These are phyloP conservation scores for Emmonsiellopsis sp. DNA, from an alignment of 2,329 filamentous ascomycete species.

Conservation along the genomic window DNA sequence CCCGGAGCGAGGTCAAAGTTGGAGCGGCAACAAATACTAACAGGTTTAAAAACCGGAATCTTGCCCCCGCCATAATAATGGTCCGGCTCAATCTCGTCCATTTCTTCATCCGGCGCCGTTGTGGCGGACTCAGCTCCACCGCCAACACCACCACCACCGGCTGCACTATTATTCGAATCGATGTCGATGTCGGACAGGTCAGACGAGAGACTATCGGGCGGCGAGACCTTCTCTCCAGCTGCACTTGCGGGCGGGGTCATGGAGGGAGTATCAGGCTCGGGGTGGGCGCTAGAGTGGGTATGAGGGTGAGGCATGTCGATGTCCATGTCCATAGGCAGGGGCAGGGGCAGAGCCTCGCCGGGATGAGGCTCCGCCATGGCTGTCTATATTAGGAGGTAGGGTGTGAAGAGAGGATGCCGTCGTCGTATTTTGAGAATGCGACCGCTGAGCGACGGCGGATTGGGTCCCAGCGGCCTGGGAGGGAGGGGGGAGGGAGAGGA, in stretches of 20 bases:
- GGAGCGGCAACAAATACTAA: conserved; percentile 33
- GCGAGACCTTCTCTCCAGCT: conserved; percentile 36
- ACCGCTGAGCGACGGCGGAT: conserved; percentile 36
- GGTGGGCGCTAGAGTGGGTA: background rate
- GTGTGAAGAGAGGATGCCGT: conserved; percentile 21
- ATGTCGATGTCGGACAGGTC: conserved; percentile 36
- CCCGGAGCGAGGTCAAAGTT: background rate
- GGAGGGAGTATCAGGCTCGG: conserved; percentile 20
- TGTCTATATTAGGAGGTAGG: conserved; percentile 6
- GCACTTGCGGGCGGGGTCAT: conserved; percentile 37
- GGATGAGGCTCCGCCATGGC: conserved; percentile 21
- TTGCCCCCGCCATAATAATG: conserved; percentile 76
- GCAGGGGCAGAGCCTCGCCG: conserved; percentile 1
- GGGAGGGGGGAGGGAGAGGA: conserved; percentile 4
- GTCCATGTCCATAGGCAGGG: background rate
- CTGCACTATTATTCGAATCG: conserved; percentile 20
- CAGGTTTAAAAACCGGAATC: conserved; percentile 87
- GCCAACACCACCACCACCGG: no score
- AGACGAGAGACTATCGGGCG: conserved; percentile 27
- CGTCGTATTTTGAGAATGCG: conserved; percentile 25
- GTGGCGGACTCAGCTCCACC: conserved; percentile 12
- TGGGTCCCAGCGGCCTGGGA: conserved; percentile 36
- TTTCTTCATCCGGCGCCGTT: conserved; percentile 49
- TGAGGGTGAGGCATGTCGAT: background rate
- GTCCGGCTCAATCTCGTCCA: conserved; percentile 72